Evolutionary conservation across 192 early-diverging fungal genomes (phyloP).

Genomic region (Coemansia sp.): DNA sequence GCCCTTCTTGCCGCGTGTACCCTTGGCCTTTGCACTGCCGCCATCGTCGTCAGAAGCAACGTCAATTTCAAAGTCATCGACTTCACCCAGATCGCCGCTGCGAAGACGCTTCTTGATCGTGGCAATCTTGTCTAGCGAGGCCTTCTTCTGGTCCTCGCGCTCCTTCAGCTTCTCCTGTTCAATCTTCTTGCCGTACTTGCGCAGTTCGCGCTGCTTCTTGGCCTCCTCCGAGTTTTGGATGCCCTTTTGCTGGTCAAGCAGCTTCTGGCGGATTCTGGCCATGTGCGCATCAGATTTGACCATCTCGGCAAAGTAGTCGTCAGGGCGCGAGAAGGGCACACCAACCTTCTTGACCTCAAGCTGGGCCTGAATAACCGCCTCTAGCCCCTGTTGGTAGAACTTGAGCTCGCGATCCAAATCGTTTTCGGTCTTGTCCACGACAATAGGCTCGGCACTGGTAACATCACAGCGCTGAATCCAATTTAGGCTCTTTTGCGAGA

Average conservation of each 20-base stretch:
- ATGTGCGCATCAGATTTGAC: slow-evolving; percentile 96
- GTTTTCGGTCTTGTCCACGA: slow-evolving; percentile 69
- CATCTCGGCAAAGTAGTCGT: slow-evolving; percentile 99
- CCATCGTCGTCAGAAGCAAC: slow-evolving; percentile 39
- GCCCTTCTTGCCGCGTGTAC: slow-evolving; percentile 23
- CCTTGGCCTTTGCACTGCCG: slow-evolving; percentile 13
- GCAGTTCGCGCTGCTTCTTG: slow-evolving; percentile 83
- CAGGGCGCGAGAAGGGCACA: slow-evolving; percentile 81
- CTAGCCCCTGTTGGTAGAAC: slow-evolving; percentile 91
- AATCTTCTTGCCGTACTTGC: slow-evolving; percentile 98
- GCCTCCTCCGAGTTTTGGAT: slow-evolving; percentile 84
- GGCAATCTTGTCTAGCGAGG: slow-evolving; percentile 91
- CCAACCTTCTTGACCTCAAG: slow-evolving; percentile 63
- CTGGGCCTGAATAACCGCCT: slow-evolving; percentile 70
- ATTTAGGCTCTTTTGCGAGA: slow-evolving; percentile 63
- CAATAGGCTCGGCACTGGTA: slow-evolving; percentile 59
- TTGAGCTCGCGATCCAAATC: slow-evolving; percentile 92
- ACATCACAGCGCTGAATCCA: slow-evolving; percentile 75
- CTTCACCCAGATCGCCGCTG: slow-evolving; percentile 53
- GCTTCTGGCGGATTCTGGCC: slow-evolving; percentile 81
- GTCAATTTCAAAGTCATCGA: slow-evolving; percentile 53
- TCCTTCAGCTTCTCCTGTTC: slow-evolving; percentile 90
- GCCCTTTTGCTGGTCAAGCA: slow-evolving; percentile 79
- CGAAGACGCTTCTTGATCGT: slow-evolving; percentile 82
- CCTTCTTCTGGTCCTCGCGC: slow-evolving; percentile 82